Evolutionary conservation across 768 basidiomycete genomes (phyloP).

Genomic region (Stropharia rugosoannulata): DNA sequence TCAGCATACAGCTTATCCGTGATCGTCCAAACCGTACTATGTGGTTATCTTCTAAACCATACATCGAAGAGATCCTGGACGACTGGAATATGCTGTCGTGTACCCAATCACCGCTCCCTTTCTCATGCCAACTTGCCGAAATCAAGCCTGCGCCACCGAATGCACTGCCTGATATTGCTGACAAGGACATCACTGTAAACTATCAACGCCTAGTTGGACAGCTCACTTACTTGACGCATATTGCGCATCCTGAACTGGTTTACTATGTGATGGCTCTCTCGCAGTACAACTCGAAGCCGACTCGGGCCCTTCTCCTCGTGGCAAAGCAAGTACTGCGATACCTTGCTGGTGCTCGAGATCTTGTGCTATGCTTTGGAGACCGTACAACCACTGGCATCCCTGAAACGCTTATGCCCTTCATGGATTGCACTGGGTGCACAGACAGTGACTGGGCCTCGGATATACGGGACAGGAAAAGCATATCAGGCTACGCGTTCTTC

Average conservation of each 20-base stretch:
- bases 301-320: conserved; percentile 24
- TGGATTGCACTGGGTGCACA: conserved; percentile 11
- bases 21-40: conserved; percentile 5
- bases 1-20: conserved; percentile 8
- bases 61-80: conserved; percentile 10
- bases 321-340: conserved; percentile 32
- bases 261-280: conserved; percentile 28
- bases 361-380: conserved; percentile 16
- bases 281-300: conserved; percentile 28
- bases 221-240: conserved; percentile 27
- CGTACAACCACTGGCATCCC: not conserved
- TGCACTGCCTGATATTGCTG: conserved; percentile 12
- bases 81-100: conserved; percentile 11
- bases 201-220: conserved; percentile 23
- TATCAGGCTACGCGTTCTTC: conserved; percentile 35
- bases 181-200: conserved; percentile 10
- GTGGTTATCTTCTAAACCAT: conserved; percentile 7
- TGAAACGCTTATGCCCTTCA: too few species aligned
- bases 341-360: conserved; percentile 26
- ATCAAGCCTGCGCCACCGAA: conserved; percentile 6
- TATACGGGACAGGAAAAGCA: conserved; percentile 23
- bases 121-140: not conserved
- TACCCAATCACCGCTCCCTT: conserved; percentile 6
- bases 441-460: conserved; percentile 34
- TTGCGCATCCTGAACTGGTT: conserved; percentile 34